A percentile compares a stretch with the other conserved stretches of the same genome.
Conservation (phyloP, 2,329 filamentous ascomycete genomes). For the Arthroderma sp. region DNA sequence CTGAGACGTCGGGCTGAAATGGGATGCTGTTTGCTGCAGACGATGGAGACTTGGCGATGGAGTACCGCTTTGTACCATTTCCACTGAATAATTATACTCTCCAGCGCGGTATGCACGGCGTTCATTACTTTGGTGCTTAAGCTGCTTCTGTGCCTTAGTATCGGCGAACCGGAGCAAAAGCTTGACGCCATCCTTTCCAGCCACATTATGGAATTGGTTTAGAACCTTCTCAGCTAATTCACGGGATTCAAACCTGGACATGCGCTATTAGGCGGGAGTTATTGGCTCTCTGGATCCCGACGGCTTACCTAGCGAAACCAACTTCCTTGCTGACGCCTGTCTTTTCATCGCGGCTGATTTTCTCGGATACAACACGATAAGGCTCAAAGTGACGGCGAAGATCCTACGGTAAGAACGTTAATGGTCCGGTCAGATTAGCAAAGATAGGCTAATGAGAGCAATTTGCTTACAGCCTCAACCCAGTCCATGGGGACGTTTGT, state of each 20-base stretch:
- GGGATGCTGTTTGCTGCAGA: slow-evolving; percentile 26
- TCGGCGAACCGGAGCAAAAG: slow-evolving; percentile 95
- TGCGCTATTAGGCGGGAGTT: slow-evolving; percentile 1
- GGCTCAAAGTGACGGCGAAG: slow-evolving; percentile 51
- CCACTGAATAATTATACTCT: slow-evolving; percentile 61
- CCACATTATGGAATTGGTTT: slow-evolving; percentile 66
- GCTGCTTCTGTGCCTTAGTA: slow-evolving; percentile 87
- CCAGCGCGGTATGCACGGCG: slow-evolving; percentile 91
- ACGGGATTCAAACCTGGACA: slow-evolving; percentile 66
- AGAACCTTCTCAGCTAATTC: slow-evolving; percentile 87
- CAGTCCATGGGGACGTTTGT: slow-evolving; percentile 88
- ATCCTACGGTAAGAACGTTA: slow-evolving; percentile 39
- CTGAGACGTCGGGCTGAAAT: slow-evolving; percentile 31
- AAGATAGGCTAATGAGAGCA: neutral
- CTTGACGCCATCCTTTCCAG: slow-evolving; percentile 66
- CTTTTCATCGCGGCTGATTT: slow-evolving; percentile 82
- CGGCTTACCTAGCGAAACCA: slow-evolving; percentile 77
- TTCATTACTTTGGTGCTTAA: slow-evolving; percentile 92
- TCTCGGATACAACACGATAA: slow-evolving; percentile 68
- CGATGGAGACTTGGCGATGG: slow-evolving; percentile 32
- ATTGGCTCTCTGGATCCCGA: neutral
- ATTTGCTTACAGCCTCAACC: slow-evolving; percentile 64
- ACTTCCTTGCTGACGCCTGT: slow-evolving; percentile 86
- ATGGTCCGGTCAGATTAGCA: slow-evolving; percentile 7
- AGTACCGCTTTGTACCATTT: slow-evolving; percentile 32